These are phyloP conservation scores for Entonaema liquescens DNA, from an alignment of 495 filamentous ascomycete species.

Conservation along the genomic window DNA sequence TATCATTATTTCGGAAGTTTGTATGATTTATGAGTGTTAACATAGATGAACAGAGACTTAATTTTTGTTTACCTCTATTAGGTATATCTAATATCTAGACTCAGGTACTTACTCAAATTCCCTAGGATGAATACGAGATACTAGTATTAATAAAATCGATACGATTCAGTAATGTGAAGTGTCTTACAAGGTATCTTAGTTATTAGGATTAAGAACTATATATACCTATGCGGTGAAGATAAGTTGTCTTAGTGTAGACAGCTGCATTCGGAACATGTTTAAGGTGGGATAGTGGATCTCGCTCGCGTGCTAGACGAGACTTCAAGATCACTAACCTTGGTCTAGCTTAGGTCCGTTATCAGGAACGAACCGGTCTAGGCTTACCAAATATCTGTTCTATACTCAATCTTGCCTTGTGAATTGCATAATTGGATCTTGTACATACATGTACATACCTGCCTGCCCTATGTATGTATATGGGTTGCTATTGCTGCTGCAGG, in stretches of 20 bases:
- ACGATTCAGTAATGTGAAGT: too few species aligned
- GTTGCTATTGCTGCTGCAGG: background rate
- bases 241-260: too few species aligned
- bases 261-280: constrained; percentile 19
- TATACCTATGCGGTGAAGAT: background rate
- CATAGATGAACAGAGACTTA: background rate
- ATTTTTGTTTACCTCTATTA: background rate
- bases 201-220: too few species aligned
- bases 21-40: background rate
- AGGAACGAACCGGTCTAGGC: constrained; percentile 9
- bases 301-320: constrained; percentile 25
- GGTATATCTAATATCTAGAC: too few species aligned
- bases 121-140: too few species aligned
- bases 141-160: too few species aligned
- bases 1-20: background rate
- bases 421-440: background rate
- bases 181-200: too few species aligned
- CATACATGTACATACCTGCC: background rate
- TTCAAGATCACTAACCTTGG: constrained; percentile 14
- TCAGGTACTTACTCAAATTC: background rate
- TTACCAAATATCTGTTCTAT: background rate
- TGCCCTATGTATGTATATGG: background rate
- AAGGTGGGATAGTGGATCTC: constrained; percentile 28
- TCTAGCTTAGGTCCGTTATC: constrained; percentile 13
- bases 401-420: too few species aligned